phyloP scores from a whole-genome alignment of 148 eudicot genomes.

The Persicaria maculosa region DNA sequence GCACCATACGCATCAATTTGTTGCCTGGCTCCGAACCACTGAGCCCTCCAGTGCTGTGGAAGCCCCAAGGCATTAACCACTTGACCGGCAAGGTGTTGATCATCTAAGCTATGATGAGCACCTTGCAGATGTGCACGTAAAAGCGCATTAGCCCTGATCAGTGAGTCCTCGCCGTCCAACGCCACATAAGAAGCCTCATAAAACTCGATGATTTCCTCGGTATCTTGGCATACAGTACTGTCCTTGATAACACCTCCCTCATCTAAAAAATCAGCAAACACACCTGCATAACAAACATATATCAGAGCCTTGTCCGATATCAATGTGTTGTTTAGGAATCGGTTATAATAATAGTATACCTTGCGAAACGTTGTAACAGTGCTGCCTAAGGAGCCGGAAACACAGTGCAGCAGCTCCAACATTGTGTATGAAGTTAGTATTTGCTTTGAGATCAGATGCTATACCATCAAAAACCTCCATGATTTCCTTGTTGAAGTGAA shows the following conservation, averaged over 20 bases:
- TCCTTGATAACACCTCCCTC: neutral
- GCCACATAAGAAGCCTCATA: constrained; percentile 33
- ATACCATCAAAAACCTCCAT: neutral
- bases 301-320: no score
- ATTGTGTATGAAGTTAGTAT: neutral
- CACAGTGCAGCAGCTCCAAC: neutral
- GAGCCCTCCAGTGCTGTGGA: constrained; percentile 30
- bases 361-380: neutral
- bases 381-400: constrained; percentile 11
- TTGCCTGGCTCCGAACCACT: constrained; percentile 37
- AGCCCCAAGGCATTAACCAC: constrained; percentile 10
- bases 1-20: constrained; percentile 19
- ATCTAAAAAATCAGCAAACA: neutral
- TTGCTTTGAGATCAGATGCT: neutral
- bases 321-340: no score
- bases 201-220: constrained; percentile 22
- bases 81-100: constrained; percentile 12
- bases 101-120: neutral
- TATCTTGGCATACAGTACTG: neutral
- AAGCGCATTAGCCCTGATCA: constrained; percentile 7
- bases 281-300: neutral
- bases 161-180: constrained; percentile 22
- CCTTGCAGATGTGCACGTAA: neutral
- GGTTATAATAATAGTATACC: neutral
- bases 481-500: constrained; percentile 19